Percentiles rank a stretch among this genome's conserved stretches.
phyloP scores from a whole-genome alignment of 2,329 filamentous ascomycete species.

The Ascochyta lentis region DNA sequence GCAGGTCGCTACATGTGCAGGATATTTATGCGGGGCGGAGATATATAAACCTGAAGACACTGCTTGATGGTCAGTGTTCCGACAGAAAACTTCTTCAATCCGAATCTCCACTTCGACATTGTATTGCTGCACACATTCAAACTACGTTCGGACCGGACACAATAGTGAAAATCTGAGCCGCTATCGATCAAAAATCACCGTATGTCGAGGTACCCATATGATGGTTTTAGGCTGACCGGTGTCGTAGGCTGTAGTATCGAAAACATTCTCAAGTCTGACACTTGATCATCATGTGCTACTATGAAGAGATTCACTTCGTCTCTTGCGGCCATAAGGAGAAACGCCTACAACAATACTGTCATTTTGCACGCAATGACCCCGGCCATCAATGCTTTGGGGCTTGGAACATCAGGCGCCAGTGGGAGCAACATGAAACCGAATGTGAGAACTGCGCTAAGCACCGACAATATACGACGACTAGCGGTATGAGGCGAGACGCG shows the following conservation, averaged over 20 bases:
- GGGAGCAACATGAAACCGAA: conserved; percentile 57
- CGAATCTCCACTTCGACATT: neutral
- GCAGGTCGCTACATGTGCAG: neutral
- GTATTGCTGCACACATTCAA: neutral
- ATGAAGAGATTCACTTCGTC: conserved; percentile 69
- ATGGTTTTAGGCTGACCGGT: neutral
- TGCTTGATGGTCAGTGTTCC: neutral
- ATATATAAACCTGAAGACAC: conserved; percentile 1
- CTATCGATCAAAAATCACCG: neutral
- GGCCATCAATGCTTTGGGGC: conserved; percentile 73
- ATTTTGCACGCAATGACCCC: conserved; percentile 75
- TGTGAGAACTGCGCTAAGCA: conserved; percentile 22
- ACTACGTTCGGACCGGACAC: neutral
- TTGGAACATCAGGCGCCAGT: conserved; percentile 66
- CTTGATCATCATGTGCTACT: conserved; percentile 67
- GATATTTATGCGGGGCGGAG: neutral
- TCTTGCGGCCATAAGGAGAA: conserved; percentile 66
- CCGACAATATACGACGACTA: conserved; percentile 2
- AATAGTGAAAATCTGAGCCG: neutral
- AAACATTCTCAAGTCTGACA: neutral
- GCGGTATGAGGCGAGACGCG: neutral
- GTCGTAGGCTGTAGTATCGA: neutral
- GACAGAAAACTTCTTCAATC: neutral
- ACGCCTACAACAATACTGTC: conserved; percentile 73
- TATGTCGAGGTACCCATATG: neutral